Evolutionary conservation across 345 rosid genomes (phyloP).

Genomic region (Citrus medica): DNA sequence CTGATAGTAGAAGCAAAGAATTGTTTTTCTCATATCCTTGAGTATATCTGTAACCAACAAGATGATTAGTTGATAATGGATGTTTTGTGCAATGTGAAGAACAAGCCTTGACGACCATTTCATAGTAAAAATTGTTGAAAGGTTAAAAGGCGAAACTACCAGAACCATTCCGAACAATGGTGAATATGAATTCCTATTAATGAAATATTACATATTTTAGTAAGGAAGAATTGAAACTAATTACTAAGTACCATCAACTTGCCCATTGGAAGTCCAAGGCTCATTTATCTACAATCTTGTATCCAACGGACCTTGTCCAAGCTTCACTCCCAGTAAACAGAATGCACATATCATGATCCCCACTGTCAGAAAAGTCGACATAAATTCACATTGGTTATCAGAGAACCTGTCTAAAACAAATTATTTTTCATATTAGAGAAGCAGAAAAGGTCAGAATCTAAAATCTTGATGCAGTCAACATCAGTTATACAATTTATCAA

Average conservation of each 20-base stretch:
- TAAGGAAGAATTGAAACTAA: not conserved
- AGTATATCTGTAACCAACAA: constrained; percentile 38
- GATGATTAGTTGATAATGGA: not conserved
- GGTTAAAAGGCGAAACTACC: not conserved
- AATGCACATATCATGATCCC: constrained; percentile 93
- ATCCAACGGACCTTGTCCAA: constrained; percentile 82
- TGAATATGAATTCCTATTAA: not conserved
- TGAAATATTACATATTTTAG: not conserved
- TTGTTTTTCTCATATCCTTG: constrained; percentile 65
- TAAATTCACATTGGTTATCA: not conserved
- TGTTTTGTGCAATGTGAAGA: not conserved
- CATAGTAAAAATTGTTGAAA: no score
- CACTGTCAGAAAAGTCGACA: constrained; percentile 33
- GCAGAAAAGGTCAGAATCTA: no score
- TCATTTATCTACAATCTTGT: constrained; percentile 69
- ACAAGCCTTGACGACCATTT: no score
- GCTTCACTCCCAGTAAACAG: constrained; percentile 89
- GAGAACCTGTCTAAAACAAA: not conserved
- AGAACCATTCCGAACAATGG: not conserved
- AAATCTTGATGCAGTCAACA: no score
- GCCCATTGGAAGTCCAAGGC: constrained; percentile 69
- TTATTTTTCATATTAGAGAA: no score
- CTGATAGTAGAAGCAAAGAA: not conserved
- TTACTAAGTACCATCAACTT: constrained; percentile 60
- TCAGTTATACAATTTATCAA: no score